Conservation (phyloP, 164 flowering plant species). For the Kalanchoe fedtschenkoi region DNA sequence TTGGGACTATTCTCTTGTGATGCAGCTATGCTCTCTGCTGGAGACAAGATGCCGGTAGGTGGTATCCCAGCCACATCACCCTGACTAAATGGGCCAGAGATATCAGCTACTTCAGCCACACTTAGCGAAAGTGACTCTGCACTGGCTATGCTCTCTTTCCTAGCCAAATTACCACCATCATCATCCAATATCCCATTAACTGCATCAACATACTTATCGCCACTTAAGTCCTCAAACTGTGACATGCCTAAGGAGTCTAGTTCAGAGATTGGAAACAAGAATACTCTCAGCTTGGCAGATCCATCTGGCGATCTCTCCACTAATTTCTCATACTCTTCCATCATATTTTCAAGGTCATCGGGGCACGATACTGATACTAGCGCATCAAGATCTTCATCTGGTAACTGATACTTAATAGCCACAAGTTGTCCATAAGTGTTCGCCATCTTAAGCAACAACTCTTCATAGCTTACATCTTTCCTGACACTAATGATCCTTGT, state of each 20-base stretch:
- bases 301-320: slow-evolving; percentile 51
- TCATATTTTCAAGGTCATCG: slow-evolving; percentile 86
- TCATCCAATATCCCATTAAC: slow-evolving; percentile 64
- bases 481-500: slow-evolving; percentile 67
- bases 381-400: slow-evolving; percentile 90
- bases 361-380: slow-evolving; percentile 70
- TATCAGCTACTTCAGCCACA: slow-evolving; percentile 47
- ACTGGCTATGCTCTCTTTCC: slow-evolving; percentile 62
- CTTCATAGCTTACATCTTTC: slow-evolving; percentile 45
- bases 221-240: slow-evolving; percentile 40
- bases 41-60: not conserved
- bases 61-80: not conserved
- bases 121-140: slow-evolving; percentile 48
- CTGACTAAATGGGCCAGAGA: not conserved
- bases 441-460: slow-evolving; percentile 56
- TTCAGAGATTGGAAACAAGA: slow-evolving; percentile 44
- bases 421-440: slow-evolving; percentile 48
- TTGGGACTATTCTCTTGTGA: slow-evolving; percentile 3
- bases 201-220: slow-evolving; percentile 69
- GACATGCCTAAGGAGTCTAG: slow-evolving; percentile 34
- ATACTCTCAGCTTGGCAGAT: slow-evolving; percentile 52
- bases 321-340: slow-evolving; percentile 81
- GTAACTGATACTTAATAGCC: slow-evolving; percentile 76
- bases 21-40: slow-evolving; percentile 2
- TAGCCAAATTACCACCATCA: slow-evolving; percentile 22